A percentile compares a stretch with the other conserved stretches of the same genome.
phyloP scores from a whole-genome alignment of 768 basidiomycete genomes.

The Leccinum olivaceopallidum region DNA sequence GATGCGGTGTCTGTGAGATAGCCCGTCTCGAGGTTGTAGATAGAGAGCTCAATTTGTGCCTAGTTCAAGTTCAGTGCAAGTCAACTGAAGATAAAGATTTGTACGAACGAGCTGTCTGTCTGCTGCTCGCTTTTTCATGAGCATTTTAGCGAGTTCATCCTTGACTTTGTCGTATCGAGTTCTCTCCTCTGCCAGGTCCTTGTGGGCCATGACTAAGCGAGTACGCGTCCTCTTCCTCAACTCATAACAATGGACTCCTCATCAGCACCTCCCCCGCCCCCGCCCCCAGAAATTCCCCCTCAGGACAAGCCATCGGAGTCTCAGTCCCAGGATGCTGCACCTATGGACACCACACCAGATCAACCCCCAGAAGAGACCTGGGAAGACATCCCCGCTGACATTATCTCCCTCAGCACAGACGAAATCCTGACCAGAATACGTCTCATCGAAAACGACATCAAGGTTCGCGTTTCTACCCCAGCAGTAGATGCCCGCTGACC shows the following conservation, averaged over 20 bases:
- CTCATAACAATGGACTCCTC: constrained; percentile 48
- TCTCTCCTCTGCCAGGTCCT: constrained; percentile 54
- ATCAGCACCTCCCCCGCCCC: constrained; percentile 54
- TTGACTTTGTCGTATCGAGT: constrained; percentile 69
- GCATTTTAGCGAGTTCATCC: constrained; percentile 71
- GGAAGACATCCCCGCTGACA: constrained; percentile 91
- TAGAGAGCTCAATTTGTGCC: constrained; percentile 77
- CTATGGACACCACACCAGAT: constrained; percentile 80
- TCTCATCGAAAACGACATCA: constrained; percentile 96
- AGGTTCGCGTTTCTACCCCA: constrained; percentile 47
- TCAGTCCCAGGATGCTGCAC: constrained; percentile 35
- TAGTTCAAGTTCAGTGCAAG: constrained; percentile 26
- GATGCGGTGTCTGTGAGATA: constrained; percentile 81
- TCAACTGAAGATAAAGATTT: background rate
- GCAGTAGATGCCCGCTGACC: background rate
- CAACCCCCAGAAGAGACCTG: constrained; percentile 75
- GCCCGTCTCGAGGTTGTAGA: constrained; percentile 72
- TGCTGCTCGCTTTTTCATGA: constrained; percentile 70
- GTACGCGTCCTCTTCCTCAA: constrained; percentile 25
- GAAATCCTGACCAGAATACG: constrained; percentile 89
- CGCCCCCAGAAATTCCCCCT: constrained; percentile 33
- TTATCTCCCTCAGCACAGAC: constrained; percentile 73
- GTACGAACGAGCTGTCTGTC: constrained; percentile 74
- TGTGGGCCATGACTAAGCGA: constrained; percentile 34
- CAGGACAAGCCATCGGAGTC: constrained; percentile 55